Evolutionary conservation across 495 filamentous ascomycete genomes (phyloP).

Genomic region (Hypomontagnella monticulosa): DNA sequence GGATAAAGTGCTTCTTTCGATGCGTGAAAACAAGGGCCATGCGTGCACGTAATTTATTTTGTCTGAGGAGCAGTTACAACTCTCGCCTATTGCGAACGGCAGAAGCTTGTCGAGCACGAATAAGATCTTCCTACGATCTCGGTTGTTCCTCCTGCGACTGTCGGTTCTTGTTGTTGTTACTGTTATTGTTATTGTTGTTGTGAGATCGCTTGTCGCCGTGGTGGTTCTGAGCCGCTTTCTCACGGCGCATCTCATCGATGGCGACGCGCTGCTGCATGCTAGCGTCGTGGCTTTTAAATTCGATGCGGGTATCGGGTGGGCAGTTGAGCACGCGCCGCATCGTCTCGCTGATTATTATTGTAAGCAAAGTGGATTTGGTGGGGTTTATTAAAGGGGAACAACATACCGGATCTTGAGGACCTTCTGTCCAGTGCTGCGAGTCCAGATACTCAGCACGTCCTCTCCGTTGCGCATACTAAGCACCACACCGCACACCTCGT

Average conservation of each 20-base stretch:
- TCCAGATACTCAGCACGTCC: slow-evolving; percentile 98
- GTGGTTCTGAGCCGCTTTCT: slow-evolving; percentile 67
- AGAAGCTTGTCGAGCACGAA: background rate
- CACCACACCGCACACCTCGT: slow-evolving; percentile 94
- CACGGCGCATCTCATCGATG: slow-evolving; percentile 83
- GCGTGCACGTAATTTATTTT: slow-evolving; percentile 12
- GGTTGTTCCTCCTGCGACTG: slow-evolving; percentile 47
- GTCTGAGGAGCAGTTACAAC: slow-evolving; percentile 23
- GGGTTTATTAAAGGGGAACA: slow-evolving; percentile 37
- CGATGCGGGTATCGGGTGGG: slow-evolving; percentile 86
- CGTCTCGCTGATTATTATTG: slow-evolving; percentile 71
- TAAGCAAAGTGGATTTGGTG: slow-evolving; percentile 16
- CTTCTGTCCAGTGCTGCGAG: slow-evolving; percentile 85
- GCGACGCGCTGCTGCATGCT: slow-evolving; percentile 83
- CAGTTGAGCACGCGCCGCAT: slow-evolving; percentile 88
- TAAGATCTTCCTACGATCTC: slow-evolving; percentile 33
- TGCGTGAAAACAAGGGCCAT: slow-evolving; percentile 7
- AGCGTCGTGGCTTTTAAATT: slow-evolving; percentile 91
- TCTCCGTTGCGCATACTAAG: slow-evolving; percentile 94
- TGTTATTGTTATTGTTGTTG: slow-evolving; percentile 46
- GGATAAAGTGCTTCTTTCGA: slow-evolving; percentile 9
- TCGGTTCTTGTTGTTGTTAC: slow-evolving; percentile 40
- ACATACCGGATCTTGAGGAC: slow-evolving; percentile 96
- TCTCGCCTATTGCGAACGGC: slow-evolving; percentile 22
- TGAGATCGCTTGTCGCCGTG: slow-evolving; percentile 54